A percentile compares a stretch with the other conserved stretches of the same genome.
phyloP scores from a whole-genome alignment of 441 rosid species.

The Populus tomentosa region DNA sequence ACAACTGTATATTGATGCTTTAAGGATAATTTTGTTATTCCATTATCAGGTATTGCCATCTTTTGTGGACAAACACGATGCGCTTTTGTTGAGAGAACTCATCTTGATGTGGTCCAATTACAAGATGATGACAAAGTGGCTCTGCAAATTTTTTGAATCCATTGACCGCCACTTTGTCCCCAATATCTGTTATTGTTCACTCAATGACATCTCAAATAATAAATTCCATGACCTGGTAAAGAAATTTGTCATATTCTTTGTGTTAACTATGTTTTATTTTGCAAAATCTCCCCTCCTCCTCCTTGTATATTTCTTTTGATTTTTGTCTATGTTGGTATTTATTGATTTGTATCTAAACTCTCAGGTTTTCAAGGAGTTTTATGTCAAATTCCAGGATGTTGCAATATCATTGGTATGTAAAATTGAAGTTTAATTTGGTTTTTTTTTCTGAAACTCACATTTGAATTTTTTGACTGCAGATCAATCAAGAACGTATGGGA shows the following conservation, averaged over 20 bases:
- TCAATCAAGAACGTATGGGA: constrained; percentile 7
- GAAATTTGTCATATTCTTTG: neutral
- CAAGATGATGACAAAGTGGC: constrained; percentile 36
- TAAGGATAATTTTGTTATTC: neutral
- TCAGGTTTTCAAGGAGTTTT: constrained; percentile 7
- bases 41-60: neutral
- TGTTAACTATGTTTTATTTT: neutral
- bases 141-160: constrained; percentile 31
- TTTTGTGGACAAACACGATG: constrained; percentile 17
- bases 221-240: neutral
- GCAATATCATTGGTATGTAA: constrained; percentile 1
- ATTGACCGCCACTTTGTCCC: constrained; percentile 33
- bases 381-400: neutral
- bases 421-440: neutral
- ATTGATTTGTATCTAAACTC: neutral
- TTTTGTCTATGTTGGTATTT: neutral
- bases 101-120: constrained; percentile 36
- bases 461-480: neutral
- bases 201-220: neutral
- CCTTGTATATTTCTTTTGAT: neutral
- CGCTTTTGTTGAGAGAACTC: constrained; percentile 28
- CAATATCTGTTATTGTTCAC: neutral
- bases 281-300: neutral
- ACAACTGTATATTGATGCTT: neutral
- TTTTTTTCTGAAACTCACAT: neutral